A percentile compares a stretch with the other conserved stretches of the same genome.
phyloP scores from a whole-genome alignment of 2,329 filamentous ascomycete genomes.

The Fusarium liriodendri region DNA sequence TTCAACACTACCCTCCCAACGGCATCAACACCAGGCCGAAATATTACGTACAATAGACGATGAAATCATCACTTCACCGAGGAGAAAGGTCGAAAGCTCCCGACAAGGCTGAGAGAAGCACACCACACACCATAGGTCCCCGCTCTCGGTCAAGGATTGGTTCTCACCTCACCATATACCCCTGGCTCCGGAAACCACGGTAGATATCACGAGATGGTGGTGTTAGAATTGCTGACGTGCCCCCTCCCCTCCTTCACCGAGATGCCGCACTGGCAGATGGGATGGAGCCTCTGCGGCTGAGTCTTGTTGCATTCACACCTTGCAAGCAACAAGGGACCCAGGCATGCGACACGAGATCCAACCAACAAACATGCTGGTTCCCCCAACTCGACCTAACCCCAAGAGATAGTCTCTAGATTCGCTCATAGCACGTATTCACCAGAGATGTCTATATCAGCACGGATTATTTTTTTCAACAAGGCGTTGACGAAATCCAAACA shows the following conservation, averaged over 20 bases:
- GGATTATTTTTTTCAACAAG: not conserved
- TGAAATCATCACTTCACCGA: not conserved
- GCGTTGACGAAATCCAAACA: not conserved
- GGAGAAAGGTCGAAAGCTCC: not conserved
- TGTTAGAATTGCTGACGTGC: not conserved
- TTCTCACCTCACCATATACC: not conserved
- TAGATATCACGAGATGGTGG: constrained; percentile 17
- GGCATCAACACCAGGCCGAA: not conserved
- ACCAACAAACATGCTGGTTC: not conserved
- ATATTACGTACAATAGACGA: not conserved
- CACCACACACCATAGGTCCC: not conserved
- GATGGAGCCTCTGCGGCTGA: not conserved
- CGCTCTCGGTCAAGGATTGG: not conserved
- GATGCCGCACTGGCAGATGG: not conserved
- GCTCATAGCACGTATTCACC: not conserved
- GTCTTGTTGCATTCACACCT: not conserved
- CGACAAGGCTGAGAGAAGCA: not conserved
- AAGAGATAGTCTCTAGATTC: not conserved
- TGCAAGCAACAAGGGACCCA: not conserved
- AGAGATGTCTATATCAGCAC: not conserved
- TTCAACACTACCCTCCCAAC: not conserved
- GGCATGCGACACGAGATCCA: not conserved
- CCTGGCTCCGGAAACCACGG: not conserved
- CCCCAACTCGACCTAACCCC: not conserved
- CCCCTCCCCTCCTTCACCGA: not conserved